phyloP scores from a whole-genome alignment of 129 eudicot genomes.

The Cynara cardunculus region DNA sequence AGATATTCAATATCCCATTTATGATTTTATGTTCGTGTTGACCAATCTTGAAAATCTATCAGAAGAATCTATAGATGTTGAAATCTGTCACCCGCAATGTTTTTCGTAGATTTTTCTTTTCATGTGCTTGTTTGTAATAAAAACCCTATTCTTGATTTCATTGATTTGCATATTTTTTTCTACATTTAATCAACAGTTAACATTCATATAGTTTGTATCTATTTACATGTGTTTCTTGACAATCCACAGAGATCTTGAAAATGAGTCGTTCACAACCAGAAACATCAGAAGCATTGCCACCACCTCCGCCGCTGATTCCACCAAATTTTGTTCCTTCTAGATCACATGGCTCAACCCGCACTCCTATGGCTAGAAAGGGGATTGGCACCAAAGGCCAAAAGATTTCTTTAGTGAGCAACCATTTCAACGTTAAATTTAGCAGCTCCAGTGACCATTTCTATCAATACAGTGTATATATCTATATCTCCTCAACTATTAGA shows the following conservation, averaged over 20 bases:
- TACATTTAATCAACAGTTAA: background rate
- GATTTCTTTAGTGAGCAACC: conserved; percentile 47
- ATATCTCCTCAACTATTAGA: background rate
- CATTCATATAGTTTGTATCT: background rate
- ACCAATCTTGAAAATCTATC: background rate
- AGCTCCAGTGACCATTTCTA: conserved; percentile 42
- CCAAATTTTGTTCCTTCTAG: conserved; percentile 23
- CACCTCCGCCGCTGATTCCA: conserved; percentile 48
- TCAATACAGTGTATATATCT: conserved; percentile 46
- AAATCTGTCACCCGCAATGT: background rate
- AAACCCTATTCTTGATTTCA: background rate
- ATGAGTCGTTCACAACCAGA: conserved; percentile 25
- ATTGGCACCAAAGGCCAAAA: conserved; percentile 46
- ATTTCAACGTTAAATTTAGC: conserved; percentile 44
- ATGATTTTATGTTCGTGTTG: background rate
- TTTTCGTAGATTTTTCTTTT: too few species aligned
- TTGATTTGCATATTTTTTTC: background rate
- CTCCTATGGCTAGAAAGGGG: conserved; percentile 36
- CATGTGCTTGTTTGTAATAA: too few species aligned
- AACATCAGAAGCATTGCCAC: conserved; percentile 17
- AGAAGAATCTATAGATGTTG: background rate
- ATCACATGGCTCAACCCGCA: conserved; percentile 14
- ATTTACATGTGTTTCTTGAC: background rate
- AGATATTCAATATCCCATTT: background rate
- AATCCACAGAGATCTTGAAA: background rate